phyloP scores from a whole-genome alignment of 148 eudicot genomes.

The Rhododendron kiyosumense region DNA sequence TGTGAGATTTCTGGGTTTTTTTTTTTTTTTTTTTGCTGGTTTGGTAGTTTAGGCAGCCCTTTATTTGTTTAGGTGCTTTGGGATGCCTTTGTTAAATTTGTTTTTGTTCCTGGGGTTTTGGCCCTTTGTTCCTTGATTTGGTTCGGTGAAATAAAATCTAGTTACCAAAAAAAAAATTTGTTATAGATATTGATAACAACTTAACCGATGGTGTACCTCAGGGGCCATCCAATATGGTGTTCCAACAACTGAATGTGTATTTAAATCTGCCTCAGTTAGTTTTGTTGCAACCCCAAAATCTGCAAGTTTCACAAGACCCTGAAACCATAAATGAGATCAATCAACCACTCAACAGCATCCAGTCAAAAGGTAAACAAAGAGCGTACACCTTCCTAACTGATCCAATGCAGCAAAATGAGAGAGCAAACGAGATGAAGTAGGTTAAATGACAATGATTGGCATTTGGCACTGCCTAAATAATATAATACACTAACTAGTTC shows the following conservation, averaged over 20 bases:
- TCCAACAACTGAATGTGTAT: slow-evolving; percentile 98
- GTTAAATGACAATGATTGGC: not conserved
- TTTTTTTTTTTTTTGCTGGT: not conserved
- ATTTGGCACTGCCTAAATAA: not conserved
- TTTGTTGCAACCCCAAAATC: slow-evolving; percentile 99
- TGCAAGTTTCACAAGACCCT: slow-evolving; percentile 99
- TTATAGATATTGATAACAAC: not conserved
- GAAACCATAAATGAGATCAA: slow-evolving; percentile 31
- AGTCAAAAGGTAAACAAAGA: not conserved
- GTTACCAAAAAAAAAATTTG: not conserved
- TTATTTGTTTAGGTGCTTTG: not conserved
- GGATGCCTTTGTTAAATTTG: not conserved
- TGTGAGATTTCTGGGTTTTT: not conserved
- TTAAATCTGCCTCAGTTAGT: slow-evolving; percentile 91
- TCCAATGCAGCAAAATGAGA: not conserved
- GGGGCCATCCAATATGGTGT: slow-evolving; percentile 99
- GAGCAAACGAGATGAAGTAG: not conserved
- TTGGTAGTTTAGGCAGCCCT: not conserved
- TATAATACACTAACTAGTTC: not conserved
- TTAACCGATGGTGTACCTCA: slow-evolving; percentile 48
- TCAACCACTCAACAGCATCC: not conserved
- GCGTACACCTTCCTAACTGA: not conserved
- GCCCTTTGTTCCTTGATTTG: not conserved
- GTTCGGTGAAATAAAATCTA: no score
- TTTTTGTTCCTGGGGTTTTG: not conserved